phyloP scores from a whole-genome alignment of 805 yeast species.

The Clavispora fructus region DNA sequence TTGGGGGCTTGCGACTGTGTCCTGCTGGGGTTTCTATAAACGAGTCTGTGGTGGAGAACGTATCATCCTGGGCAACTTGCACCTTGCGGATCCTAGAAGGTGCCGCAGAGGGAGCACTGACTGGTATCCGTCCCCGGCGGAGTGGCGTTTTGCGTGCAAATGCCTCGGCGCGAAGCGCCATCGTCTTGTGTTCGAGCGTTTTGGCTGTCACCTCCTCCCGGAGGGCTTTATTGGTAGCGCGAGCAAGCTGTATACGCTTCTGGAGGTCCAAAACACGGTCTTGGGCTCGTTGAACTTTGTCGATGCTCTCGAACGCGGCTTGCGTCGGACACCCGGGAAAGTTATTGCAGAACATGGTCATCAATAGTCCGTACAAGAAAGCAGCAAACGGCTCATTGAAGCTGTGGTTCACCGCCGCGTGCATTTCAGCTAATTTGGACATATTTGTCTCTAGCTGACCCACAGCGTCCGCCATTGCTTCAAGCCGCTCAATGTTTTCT shows the following conservation, averaged over 20 bases:
- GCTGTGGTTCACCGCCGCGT: slow-evolving; percentile 50
- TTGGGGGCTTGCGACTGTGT: slow-evolving; percentile 17
- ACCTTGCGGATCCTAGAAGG: slow-evolving; percentile 1
- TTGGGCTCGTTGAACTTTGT: slow-evolving; percentile 5
- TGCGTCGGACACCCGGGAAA: slow-evolving; percentile 43
- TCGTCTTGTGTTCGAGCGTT: background rate
- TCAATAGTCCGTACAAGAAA: slow-evolving; percentile 71
- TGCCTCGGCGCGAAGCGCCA: background rate
- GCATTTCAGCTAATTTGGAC: slow-evolving; percentile 51
- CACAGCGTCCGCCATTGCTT: slow-evolving; percentile 36
- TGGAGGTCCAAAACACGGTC: slow-evolving; percentile 18
- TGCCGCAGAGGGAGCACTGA: background rate
- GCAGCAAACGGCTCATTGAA: slow-evolving; percentile 79
- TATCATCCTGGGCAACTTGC: slow-evolving; percentile 19
- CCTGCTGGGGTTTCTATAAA: slow-evolving; percentile 22
- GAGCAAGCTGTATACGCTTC: slow-evolving; percentile 16
- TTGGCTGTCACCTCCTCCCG: background rate
- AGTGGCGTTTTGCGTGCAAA: background rate
- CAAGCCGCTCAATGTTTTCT: slow-evolving; percentile 35
- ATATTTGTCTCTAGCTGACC: slow-evolving; percentile 56
- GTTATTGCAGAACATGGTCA: slow-evolving; percentile 86
- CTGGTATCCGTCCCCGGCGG: background rate
- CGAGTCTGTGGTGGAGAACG: slow-evolving; percentile 23
- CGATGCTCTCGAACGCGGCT: slow-evolving; percentile 27
- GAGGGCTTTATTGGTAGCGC: slow-evolving; percentile 16